phyloP scores from a whole-genome alignment of 179 eudicot species.

The Actinidia arguta region DNA sequence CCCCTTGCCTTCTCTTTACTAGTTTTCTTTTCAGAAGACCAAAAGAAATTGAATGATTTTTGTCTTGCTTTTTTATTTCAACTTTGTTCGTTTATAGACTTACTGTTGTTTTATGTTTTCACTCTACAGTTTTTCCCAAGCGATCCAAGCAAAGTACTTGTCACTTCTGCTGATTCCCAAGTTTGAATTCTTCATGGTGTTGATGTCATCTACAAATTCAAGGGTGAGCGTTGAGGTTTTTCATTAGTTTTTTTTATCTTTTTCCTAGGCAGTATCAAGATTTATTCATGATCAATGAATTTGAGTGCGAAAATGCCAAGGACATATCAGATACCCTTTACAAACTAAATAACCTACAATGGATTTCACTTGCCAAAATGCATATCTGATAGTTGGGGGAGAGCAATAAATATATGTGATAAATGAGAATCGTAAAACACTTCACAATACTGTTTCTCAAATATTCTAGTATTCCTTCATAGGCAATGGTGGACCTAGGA shows the following conservation, averaged over 20 bases:
- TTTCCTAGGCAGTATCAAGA: background rate
- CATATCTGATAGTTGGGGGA: background rate
- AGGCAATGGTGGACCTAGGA: background rate
- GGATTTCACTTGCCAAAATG: background rate
- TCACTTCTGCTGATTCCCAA: conserved; percentile 81
- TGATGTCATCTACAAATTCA: conserved; percentile 63
- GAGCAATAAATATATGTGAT: no score
- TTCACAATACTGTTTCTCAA: background rate
- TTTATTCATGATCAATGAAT: background rate
- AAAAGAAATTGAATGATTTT: background rate
- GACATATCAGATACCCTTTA: background rate
- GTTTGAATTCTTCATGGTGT: conserved; percentile 66
- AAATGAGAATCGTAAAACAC: no score
- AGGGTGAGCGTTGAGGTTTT: conserved; percentile 45
- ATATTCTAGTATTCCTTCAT: background rate
- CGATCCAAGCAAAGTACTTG: conserved; percentile 69
- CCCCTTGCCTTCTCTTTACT: background rate
- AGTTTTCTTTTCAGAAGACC: background rate
- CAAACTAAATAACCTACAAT: background rate
- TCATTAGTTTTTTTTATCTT: background rate
- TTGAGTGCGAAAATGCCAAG: background rate
- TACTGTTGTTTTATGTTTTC: background rate
- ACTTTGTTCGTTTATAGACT: background rate
- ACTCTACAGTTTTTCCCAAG: conserved; percentile 69
- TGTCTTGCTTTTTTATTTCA: background rate